Evolutionary conservation across 2,329 filamentous ascomycete species (phyloP), one percentile per base, ranked within the genome.

Genomic region (Apiospora aurea): DNA sequence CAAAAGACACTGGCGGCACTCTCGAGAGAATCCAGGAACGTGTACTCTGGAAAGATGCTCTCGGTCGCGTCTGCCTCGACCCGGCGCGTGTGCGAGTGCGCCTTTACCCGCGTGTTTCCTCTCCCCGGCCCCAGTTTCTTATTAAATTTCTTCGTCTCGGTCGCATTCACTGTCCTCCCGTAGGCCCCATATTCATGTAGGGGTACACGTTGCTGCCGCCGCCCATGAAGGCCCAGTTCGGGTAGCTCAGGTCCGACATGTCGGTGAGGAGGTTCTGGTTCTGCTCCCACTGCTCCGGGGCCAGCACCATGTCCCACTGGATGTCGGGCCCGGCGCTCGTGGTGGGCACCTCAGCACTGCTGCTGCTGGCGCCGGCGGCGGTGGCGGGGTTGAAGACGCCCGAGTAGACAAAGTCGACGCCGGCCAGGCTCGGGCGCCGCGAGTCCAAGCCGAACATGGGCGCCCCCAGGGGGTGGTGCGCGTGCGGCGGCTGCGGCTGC

Each of bases 271-370:
- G 43, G 41, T 70, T 67, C 11, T 73, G 43, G 34, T n/a, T 51
- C 26, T 73, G 69, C 24, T 71, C 53, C 72, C 72, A 73, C 47
- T 73, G 69, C 34, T 69, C 72, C 11, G 72, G 69, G 6, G 51
- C 49, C 13, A 71, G 69, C 11, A 73, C 70, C 72, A 69, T 66
- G 43, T 73, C 72, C 72, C 72, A 73, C 34, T 73, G 72, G 47
- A 73, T 70, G 7, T 67, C 66, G 14, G 67, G 13, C 14, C 47
- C 29, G 53, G 57, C 18, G 34, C 24, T 11, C 10, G 29, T 57
- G 13, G 38, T 18, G 16, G 68, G 68, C 29, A 69, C 26, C 1
- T 69, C 68, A n/a, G 47, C 34, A 7, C 34, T 51, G 29, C 29
- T 13, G 29, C 26, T 6, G 11, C 51, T 24, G 51, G n/a, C 13